Conservation (phyloP, 2,329 filamentous ascomycete genomes). For the Thermothelomyces thermophilus region DNA sequence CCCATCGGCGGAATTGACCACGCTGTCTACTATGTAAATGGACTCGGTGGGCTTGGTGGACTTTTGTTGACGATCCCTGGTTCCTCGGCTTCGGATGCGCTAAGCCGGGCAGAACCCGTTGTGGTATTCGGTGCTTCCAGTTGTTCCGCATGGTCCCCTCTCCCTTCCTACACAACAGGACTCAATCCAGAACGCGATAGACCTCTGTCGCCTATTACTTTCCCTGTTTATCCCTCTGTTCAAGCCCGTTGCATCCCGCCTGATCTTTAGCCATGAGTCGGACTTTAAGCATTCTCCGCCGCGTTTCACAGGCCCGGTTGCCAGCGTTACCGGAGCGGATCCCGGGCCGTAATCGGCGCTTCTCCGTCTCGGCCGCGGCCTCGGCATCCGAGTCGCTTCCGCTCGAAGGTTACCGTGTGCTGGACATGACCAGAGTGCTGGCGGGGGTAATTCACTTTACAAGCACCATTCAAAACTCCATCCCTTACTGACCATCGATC, state of each 20-base stretch:
- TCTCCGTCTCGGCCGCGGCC: conserved; percentile 13
- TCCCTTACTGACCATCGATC: background rate
- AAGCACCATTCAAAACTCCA: background rate
- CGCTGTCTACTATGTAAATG: too few relatives aligned
- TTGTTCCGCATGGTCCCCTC: background rate
- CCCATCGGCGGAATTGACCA: background rate
- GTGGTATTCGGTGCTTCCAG: background rate
- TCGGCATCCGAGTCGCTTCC: conserved; percentile 42
- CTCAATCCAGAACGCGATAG: background rate
- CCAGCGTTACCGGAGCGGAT: background rate
- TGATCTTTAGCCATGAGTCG: conserved; percentile 7
- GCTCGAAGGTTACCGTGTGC: conserved; percentile 76
- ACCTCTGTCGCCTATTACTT: background rate
- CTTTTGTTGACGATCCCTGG: background rate
- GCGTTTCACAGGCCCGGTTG: background rate
- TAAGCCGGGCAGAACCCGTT: background rate
- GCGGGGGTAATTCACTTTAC: conserved; percentile 63
- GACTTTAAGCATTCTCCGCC: background rate
- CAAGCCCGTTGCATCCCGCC: too few relatives aligned
- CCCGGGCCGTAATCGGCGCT: conserved; percentile 2
- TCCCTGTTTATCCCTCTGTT: background rate
- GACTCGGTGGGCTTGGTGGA: background rate
- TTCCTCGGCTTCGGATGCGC: background rate
- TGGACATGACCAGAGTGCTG: conserved; percentile 95
- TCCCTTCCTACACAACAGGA: too few relatives aligned